Base-by-base conservation (phyloP, 148 eudicot species). In the Arbutus unedo region DNA sequence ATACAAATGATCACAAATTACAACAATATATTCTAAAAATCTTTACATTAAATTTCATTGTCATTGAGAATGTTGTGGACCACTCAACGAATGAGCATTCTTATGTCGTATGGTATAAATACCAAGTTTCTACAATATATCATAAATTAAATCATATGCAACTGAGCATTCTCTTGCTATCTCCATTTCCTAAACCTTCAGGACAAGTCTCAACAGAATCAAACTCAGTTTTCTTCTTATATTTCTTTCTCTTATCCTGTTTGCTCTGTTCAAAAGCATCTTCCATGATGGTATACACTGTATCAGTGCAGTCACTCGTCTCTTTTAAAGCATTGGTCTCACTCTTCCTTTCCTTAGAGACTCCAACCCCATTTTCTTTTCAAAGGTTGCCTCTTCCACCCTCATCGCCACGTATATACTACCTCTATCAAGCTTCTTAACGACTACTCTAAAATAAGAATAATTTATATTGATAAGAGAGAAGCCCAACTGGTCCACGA, bases 391-490 rank as follows among this genome's bases (percentile, higher is more conserved):
- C 76, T 43, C 76, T 72, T 44, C 76, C 76, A 44, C 51, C 44
- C 11, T 72, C 6, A 23, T 18, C 23, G 13, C 51, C 51, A 45
- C 48, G 25, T 45, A 4, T 45, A 44, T 18, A 72, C 76, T 18
- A 44, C 25, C 25, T 45, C 76, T 72, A 43, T 16, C 76, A 72
- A 72, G 76, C 51, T 72, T 72, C 76, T 72, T 44, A 25, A 72
- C 5, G 18, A 18, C 1, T 3, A 5, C 44, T 45, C 76, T 72
- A 23, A 21, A 31, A 45, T 18, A 72, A 45, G 51, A 71, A 71
- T 50, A 71, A 41, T 13, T 71, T 43, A 72, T 19, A 44, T 7
- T 7, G 76, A 47, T 45, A 72, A 72, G 76, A 44, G 50, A 72
- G 50, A 18, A 72, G 51, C 78, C 31, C 41, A 25, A 50, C 4